Conservation (phyloP, 768 basidiomycete species). For the Aureoboletus auriporus region DNA sequence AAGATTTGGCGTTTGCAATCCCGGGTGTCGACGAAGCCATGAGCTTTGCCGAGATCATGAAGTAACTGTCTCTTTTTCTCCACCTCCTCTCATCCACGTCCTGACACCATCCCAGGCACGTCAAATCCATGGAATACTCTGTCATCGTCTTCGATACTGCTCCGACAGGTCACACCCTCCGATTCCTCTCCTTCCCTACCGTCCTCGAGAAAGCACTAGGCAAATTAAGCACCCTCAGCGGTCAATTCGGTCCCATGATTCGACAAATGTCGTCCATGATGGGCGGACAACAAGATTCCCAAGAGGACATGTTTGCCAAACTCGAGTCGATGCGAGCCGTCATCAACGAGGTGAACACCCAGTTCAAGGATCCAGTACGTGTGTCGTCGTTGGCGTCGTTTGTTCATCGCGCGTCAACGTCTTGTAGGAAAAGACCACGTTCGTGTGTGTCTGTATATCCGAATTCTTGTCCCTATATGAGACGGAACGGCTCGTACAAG, state of each 20-base stretch:
- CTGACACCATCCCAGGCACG: slow-evolving; percentile 59
- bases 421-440: slow-evolving; percentile 91
- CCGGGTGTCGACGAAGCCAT: slow-evolving; percentile 99
- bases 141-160: slow-evolving; percentile 99
- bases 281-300: slow-evolving; percentile 85
- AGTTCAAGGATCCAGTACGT: slow-evolving; percentile 97
- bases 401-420: neutral
- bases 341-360: slow-evolving; percentile 97
- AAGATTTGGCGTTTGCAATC: slow-evolving; percentile 97
- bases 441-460: slow-evolving; percentile 97
- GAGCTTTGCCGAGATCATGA: slow-evolving; percentile 99
- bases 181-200: slow-evolving; percentile 97
- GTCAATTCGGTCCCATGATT: slow-evolving; percentile 96
- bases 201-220: slow-evolving; percentile 97
- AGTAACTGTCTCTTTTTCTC: slow-evolving; percentile 43
- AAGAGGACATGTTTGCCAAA: slow-evolving; percentile 99
- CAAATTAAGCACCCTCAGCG: slow-evolving; percentile 90
- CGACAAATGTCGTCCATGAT: slow-evolving; percentile 95
- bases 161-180: slow-evolving; percentile 96
- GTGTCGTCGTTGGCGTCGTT: neutral
- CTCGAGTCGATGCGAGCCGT: slow-evolving; percentile 95
- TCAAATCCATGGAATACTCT: slow-evolving; percentile 99
- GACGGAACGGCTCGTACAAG: slow-evolving; percentile 96
- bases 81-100: too few relatives aligned
- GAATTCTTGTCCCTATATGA: slow-evolving; percentile 98